A percentile compares a stretch with the other conserved stretches of the same genome.
Evolutionary conservation across 2,329 filamentous ascomycete genomes (phyloP).

Genomic region (Beauveria sp.): DNA sequence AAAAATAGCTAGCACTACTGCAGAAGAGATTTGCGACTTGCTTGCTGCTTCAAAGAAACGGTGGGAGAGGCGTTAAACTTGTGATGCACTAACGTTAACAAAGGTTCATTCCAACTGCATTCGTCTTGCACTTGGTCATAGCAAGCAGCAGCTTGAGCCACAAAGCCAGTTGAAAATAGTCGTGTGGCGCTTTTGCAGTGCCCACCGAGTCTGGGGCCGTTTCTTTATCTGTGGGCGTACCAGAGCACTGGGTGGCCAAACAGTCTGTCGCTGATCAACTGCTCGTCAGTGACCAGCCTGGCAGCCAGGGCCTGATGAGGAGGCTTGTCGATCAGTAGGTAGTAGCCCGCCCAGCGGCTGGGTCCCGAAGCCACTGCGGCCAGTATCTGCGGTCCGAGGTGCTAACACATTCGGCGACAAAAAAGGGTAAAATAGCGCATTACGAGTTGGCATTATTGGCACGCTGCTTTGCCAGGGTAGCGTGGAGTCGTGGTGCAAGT

Average conservation of each 20-base stretch:
- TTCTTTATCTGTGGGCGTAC: background rate
- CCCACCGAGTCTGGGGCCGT: background rate
- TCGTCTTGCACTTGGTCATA: background rate
- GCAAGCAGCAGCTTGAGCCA: background rate
- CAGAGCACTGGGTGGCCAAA: background rate
- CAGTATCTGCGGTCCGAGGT: background rate
- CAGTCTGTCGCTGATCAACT: too few species aligned
- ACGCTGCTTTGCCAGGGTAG: background rate
- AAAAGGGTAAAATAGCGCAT: background rate
- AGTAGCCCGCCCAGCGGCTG: background rate
- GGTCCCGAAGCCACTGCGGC: slow-evolving; percentile 4
- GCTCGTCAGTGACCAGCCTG: background rate
- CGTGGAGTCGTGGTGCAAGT: background rate
- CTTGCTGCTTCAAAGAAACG: too few species aligned
- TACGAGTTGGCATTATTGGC: too few species aligned
- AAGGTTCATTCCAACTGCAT: too few species aligned
- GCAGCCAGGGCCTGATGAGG: background rate
- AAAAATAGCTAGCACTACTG: too few species aligned
- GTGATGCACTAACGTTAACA: too few species aligned
- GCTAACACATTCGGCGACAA: background rate
- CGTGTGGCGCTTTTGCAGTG: background rate
- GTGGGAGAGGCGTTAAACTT: too few species aligned
- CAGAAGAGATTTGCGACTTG: too few species aligned
- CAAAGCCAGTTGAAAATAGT: background rate
- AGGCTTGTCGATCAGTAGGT: background rate